Conservation (phyloP, 1,139 yeast genomes). For the Lodderomyces orthopsilosis region DNA sequence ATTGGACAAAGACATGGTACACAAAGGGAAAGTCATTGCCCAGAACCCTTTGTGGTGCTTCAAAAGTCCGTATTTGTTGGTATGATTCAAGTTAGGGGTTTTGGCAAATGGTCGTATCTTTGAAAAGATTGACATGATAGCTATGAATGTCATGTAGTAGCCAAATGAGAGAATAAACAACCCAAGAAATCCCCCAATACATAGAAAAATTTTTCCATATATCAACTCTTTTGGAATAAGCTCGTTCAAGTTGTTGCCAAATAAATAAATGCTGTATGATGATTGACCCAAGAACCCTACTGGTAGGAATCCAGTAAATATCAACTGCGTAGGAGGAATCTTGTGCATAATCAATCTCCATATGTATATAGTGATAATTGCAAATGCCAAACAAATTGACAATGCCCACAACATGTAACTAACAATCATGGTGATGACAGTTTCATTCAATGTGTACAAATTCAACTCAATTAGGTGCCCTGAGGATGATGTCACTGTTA, state of each 20-base stretch:
- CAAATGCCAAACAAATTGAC: conserved; percentile 61
- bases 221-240: conserved; percentile 17
- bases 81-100: conserved; percentile 12
- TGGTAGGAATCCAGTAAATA: conserved; percentile 30
- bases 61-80: conserved; percentile 14
- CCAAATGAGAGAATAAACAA: conserved; percentile 59
- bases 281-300: conserved; percentile 70
- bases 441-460: conserved; percentile 40
- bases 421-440: conserved; percentile 52
- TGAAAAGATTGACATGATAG: conserved; percentile 43
- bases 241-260: conserved; percentile 43
- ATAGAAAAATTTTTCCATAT: conserved; percentile 18
- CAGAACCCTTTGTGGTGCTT: conserved; percentile 55
- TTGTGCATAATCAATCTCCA: conserved; percentile 58
- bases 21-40: conserved; percentile 89
- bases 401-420: conserved; percentile 64
- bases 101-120: conserved; percentile 34
- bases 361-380: conserved; percentile 55
- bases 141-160: conserved; percentile 58
- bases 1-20: conserved; percentile 71
- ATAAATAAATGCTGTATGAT: conserved; percentile 59
- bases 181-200: conserved; percentile 30
- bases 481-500: conserved; percentile 69
- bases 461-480: conserved; percentile 53
- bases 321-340: conserved; percentile 46